A percentile compares a stretch with the other conserved stretches of the same genome.
Conservation (phyloP, 352 stramenopile genomes). For the Globisporangium takayamanum region DNA sequence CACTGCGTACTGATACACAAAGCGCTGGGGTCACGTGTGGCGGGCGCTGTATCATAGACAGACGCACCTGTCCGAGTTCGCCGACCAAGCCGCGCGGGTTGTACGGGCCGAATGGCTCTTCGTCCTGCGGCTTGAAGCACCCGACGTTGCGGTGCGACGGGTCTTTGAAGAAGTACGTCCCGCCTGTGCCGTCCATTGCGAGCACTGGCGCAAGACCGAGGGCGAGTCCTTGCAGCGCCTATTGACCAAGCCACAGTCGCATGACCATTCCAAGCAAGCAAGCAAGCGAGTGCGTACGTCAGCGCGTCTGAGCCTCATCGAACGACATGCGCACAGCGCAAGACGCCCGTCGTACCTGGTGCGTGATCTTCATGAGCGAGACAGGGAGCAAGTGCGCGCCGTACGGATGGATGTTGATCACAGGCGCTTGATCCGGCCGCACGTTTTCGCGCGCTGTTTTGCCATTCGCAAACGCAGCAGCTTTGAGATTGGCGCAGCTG, state of each 20-base stretch:
- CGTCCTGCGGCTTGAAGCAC: slow-evolving; percentile 98
- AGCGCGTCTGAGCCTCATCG: neutral
- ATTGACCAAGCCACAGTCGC: neutral
- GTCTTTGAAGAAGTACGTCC: slow-evolving; percentile 97
- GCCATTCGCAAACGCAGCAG: neutral
- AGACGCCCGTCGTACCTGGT: slow-evolving; percentile 33
- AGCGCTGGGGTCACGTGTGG: too few relatives aligned
- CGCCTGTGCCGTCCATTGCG: slow-evolving; percentile 94
- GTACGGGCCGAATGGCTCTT: slow-evolving; percentile 97
- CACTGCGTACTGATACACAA: too few relatives aligned
- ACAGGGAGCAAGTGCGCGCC: slow-evolving; percentile 68
- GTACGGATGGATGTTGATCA: slow-evolving; percentile 76
- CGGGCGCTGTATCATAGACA: too few relatives aligned
- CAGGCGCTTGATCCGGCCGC: slow-evolving; percentile 43
- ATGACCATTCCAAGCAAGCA: neutral
- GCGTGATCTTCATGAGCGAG: slow-evolving; percentile 77
- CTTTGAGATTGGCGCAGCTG: slow-evolving; percentile 9
- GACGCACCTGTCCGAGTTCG: slow-evolving; percentile 51
- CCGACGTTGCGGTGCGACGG: slow-evolving; percentile 89
- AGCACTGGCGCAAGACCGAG: slow-evolving; percentile 89
- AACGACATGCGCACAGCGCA: neutral
- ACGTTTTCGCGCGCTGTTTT: slow-evolving; percentile 23
- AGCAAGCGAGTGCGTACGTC: too few relatives aligned
- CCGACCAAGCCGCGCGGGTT: slow-evolving; percentile 94
- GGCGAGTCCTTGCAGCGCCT: slow-evolving; percentile 87